These are phyloP conservation scores for Metschnikowia cubensis DNA, from an alignment of 805 yeast species.

Conservation along the genomic window DNA sequence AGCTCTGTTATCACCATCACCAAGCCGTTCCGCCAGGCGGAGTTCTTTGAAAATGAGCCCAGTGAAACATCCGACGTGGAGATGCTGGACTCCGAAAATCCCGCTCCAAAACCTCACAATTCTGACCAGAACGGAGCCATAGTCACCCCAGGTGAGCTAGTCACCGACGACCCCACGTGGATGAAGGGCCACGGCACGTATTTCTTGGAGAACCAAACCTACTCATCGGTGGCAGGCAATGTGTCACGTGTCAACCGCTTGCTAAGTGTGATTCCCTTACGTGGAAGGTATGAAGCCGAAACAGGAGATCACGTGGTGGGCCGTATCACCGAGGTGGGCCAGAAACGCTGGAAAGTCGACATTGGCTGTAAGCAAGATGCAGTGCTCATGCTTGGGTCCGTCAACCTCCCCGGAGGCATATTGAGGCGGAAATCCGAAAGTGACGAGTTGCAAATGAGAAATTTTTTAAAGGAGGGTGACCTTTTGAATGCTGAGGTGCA, in stretches of 20 bases:
- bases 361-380: conserved; percentile 96
- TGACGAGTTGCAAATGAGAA: conserved; percentile 95
- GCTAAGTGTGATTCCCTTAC: conserved; percentile 77
- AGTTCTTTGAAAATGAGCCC: conserved; percentile 23
- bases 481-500: conserved; percentile 94
- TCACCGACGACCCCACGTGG: conserved; percentile 96
- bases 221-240: conserved; percentile 89
- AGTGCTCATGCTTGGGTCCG: conserved; percentile 87
- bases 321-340: conserved; percentile 88
- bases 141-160: conserved; percentile 93
- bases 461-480: conserved; percentile 92
- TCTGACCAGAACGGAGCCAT: conserved; percentile 29
- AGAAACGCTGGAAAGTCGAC: conserved; percentile 93
- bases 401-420: conserved; percentile 96
- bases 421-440: conserved; percentile 89
- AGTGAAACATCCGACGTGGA: conserved; percentile 43
- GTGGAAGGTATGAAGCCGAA: conserved; percentile 87
- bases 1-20: conserved; percentile 34
- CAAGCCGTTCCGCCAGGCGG: conserved; percentile 21
- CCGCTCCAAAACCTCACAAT: neutral
- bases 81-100: conserved; percentile 15
- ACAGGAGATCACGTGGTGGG: conserved; percentile 97
- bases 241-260: conserved; percentile 82
- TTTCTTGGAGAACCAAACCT: conserved; percentile 67
- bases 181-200: conserved; percentile 99